Evolutionary conservation across 1,284 basidiomycete species (phyloP).

Genomic region (Ganoderma lucidum): DNA sequence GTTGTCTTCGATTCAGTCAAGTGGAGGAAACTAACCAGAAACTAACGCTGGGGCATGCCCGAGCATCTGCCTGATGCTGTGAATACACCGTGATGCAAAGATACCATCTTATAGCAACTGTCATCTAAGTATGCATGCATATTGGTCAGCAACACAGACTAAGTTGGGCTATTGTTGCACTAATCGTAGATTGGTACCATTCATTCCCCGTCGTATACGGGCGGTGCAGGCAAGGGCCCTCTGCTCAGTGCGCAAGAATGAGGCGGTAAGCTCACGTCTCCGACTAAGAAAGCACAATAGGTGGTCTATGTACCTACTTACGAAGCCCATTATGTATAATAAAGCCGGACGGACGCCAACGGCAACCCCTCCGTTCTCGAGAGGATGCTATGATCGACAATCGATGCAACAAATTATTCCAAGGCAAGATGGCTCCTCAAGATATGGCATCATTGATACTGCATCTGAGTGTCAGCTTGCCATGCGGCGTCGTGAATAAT

Average conservation of each 20-base stretch:
- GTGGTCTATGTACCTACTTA: background rate
- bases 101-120: too few species aligned
- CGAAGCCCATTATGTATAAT: background rate
- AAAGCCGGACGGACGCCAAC: background rate
- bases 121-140: too few species aligned
- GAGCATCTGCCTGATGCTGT: background rate
- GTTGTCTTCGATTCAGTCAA: conserved; percentile 11
- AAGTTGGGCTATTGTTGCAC: too few species aligned
- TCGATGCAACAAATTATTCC: background rate
- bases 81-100: too few species aligned
- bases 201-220: too few species aligned
- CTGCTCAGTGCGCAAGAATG: too few species aligned
- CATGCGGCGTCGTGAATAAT: conserved; percentile 10
- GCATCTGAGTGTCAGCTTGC: background rate
- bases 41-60: background rate
- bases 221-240: too few species aligned
- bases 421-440: conserved; percentile 8
- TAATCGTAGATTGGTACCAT: too few species aligned
- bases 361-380: background rate
- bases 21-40: conserved; percentile 1
- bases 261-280: too few species aligned
- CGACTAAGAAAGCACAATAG: background rate
- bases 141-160: too few species aligned
- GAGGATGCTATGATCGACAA: background rate
- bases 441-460: conserved; percentile 6